Evolutionary conservation across 345 rosid species (phyloP).

Genomic region (Iberis pinnata): DNA sequence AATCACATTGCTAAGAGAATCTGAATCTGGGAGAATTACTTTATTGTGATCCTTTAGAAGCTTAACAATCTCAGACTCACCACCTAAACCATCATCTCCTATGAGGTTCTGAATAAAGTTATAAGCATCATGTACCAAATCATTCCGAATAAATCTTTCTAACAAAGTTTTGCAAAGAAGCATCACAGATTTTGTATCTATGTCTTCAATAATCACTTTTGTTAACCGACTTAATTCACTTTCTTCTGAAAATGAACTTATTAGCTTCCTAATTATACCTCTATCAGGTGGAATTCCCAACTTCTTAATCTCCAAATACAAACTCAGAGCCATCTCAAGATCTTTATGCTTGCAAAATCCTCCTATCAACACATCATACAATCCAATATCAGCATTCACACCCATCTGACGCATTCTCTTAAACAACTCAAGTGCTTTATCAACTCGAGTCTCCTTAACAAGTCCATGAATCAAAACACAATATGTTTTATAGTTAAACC

Average conservation of each 20-base stretch:
- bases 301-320: slow-evolving; percentile 57
- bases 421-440: slow-evolving; percentile 56
- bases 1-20: slow-evolving; percentile 46
- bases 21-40: slow-evolving; percentile 34
- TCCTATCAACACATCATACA: slow-evolving; percentile 68
- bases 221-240: slow-evolving; percentile 36
- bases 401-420: slow-evolving; percentile 51
- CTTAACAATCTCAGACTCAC: slow-evolving; percentile 26
- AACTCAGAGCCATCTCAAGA: slow-evolving; percentile 44
- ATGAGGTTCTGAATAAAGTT: slow-evolving; percentile 39
- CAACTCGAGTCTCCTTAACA: slow-evolving; percentile 51
- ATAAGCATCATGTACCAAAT: slow-evolving; percentile 46
- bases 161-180: slow-evolving; percentile 48
- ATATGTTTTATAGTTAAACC: slow-evolving; percentile 65
- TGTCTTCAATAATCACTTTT: slow-evolving; percentile 36
- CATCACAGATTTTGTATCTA: slow-evolving; percentile 38
- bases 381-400: slow-evolving; percentile 44
- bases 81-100: slow-evolving; percentile 25
- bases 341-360: slow-evolving; percentile 50
- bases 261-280: slow-evolving; percentile 47
- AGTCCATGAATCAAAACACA: slow-evolving; percentile 70
- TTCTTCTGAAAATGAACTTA: slow-evolving; percentile 50
- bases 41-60: slow-evolving; percentile 33
- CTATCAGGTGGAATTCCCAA: slow-evolving; percentile 47
- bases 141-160: slow-evolving; percentile 33